Evolutionary conservation across 1,284 basidiomycete species (phyloP), one percentile per base, ranked within the genome.

Genomic region (Ustilago lituana): DNA sequence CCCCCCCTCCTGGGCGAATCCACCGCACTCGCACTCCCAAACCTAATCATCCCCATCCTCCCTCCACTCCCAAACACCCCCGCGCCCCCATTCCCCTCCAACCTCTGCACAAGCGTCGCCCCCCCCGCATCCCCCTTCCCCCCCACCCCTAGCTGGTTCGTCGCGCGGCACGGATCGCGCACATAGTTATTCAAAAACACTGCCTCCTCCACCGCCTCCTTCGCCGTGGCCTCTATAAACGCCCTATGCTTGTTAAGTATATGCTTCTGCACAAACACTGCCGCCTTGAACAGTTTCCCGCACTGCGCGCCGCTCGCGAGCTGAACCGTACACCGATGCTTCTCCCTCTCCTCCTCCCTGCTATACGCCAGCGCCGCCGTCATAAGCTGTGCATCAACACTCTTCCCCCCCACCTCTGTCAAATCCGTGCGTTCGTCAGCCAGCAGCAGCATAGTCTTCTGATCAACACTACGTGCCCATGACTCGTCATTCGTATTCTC

Each of bases 211-310:
- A 72, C 24, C 33, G 52, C 31, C 20, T 39, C 46, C 3, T 33
- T 27, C 1, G 58, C 61, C 7, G 38, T 24, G 3, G 31, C 8
- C 27, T 76, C 70, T 40, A 78, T 60, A 20, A 74, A 57, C 2
- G 45, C 58, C 20, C 61, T 48, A 44, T 81, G 79, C 56, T 78
- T 79, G 60, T 78, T 79, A 32, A 68, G 44, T 2, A 81, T 57
- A 43, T 81, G 79, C 73, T 81, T 79, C 52, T 74, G 73, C 4
- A 77, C 73, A 54, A 78, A 79, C 29, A 62, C 57, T 17, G 53
- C 53, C 15, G 74, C 74, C 43, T 73, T 77, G 67, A 81, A 81
- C 8, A 74, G 69, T 56, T 81, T 81, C 44, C 69, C 69, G 24
- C 79, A 81, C 29, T 70, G 59, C 1, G 49, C 50, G 8, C 52